phyloP scores from a whole-genome alignment of 352 stramenopile species.

The Salisapilia sapeloensis region DNA sequence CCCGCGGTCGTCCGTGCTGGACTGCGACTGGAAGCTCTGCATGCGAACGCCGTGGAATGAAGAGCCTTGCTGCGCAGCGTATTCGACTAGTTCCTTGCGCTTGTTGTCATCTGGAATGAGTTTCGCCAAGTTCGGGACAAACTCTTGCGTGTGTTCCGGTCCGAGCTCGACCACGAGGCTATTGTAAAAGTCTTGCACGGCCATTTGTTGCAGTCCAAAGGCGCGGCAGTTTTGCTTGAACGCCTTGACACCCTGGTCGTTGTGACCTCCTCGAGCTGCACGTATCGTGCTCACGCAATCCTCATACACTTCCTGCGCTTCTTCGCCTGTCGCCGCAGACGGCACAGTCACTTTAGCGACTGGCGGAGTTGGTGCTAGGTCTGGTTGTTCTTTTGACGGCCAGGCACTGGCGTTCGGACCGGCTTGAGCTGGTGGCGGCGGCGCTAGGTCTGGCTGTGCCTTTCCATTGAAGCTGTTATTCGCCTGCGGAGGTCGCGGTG shows the following conservation, averaged over 20 bases:
- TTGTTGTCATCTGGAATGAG: slow-evolving; percentile 32
- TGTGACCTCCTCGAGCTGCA: slow-evolving; percentile 20
- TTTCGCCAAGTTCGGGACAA: slow-evolving; percentile 27
- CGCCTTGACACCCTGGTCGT: slow-evolving; percentile 28
- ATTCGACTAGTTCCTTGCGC: slow-evolving; percentile 28
- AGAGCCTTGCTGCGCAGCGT: slow-evolving; percentile 26
- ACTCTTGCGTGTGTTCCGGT: slow-evolving; percentile 11
- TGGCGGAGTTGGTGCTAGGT: not conserved
- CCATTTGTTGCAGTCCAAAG: slow-evolving; percentile 36
- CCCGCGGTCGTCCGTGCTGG: too few species aligned
- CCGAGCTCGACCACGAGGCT: slow-evolving; percentile 33
- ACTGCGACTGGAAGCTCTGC: too few species aligned
- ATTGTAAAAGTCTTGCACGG: slow-evolving; percentile 29
- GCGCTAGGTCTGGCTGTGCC: too few species aligned
- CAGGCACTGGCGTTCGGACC: slow-evolving; percentile 4
- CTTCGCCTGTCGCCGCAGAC: slow-evolving; percentile 18
- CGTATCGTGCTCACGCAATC: slow-evolving; percentile 38
- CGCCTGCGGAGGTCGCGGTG: too few species aligned
- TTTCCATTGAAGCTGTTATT: too few species aligned
- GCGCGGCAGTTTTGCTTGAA: slow-evolving; percentile 50
- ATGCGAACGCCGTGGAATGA: too few species aligned
- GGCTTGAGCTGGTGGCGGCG: too few species aligned
- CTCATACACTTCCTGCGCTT: slow-evolving; percentile 39
- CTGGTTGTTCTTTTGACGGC: too few species aligned
- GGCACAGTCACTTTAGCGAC: slow-evolving; percentile 16